Evolutionary conservation across 192 early-diverging fungal genomes (phyloP).

Genomic region (Geranomyces variabilis): DNA sequence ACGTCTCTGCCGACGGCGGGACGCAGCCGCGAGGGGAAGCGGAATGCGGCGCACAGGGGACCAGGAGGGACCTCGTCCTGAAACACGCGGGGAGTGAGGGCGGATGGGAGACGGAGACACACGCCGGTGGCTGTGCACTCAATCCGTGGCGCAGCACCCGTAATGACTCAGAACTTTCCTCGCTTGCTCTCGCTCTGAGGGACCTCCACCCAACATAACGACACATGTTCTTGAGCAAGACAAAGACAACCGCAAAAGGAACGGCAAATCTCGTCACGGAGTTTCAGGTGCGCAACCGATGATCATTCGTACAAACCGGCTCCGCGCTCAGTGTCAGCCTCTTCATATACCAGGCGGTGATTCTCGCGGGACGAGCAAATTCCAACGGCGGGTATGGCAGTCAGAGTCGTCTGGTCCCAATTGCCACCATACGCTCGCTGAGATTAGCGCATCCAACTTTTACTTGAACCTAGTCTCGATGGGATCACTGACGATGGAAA

Average conservation of each 20-base stretch:
- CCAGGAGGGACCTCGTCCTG: too few relatives aligned
- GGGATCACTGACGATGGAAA: conserved; percentile 23
- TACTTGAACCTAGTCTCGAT: conserved; percentile 15
- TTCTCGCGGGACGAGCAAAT: conserved; percentile 28
- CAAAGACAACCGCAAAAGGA: conserved; percentile 12
- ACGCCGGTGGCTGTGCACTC: too few relatives aligned
- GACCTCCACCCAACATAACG: background rate
- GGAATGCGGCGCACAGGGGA: too few relatives aligned
- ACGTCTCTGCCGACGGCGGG: too few relatives aligned
- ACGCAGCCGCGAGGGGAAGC: too few relatives aligned
- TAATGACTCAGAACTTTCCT: background rate
- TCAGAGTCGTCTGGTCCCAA: too few relatives aligned
- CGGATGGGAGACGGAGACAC: too few relatives aligned
- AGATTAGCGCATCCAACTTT: background rate
- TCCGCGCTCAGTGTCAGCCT: background rate
- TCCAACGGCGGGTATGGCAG: conserved; percentile 30
- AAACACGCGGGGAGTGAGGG: too few relatives aligned
- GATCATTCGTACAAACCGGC: background rate
- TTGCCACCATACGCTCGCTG: background rate
- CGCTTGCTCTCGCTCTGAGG: too few relatives aligned
- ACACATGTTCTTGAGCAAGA: conserved; percentile 26
- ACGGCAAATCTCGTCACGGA: conserved; percentile 27
- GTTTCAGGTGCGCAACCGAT: conserved; percentile 9
- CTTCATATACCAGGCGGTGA: conserved; percentile 22
- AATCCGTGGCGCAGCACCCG: too few relatives aligned